Conservation (phyloP, 2,329 filamentous ascomycete species). For the Xylaria sp. region DNA sequence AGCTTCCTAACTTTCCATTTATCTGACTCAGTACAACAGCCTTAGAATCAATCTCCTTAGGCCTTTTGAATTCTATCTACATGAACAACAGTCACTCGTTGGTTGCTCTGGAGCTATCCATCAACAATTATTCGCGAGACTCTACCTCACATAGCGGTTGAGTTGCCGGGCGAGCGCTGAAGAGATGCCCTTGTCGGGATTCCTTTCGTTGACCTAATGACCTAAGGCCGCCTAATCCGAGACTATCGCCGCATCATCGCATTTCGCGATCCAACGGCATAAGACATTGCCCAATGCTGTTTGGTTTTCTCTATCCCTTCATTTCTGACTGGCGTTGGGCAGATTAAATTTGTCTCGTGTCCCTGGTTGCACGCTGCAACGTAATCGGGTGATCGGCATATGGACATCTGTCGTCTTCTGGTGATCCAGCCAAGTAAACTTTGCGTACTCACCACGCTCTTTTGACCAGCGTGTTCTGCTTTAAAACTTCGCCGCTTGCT, state of each 20-base stretch:
- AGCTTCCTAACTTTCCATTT: slow-evolving; percentile 10
- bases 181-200: slow-evolving; percentile 17
- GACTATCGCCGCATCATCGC: slow-evolving; percentile 19
- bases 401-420: slow-evolving; percentile 35
- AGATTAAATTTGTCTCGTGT: slow-evolving; percentile 37
- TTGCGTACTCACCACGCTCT: slow-evolving; percentile 22
- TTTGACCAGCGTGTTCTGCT: slow-evolving; percentile 14
- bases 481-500: slow-evolving; percentile 16
- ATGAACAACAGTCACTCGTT: slow-evolving; percentile 18
- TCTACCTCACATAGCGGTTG: slow-evolving; percentile 13
- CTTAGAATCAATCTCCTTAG: slow-evolving; percentile 5
- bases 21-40: slow-evolving; percentile 26
- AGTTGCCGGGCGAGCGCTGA: slow-evolving; percentile 14
- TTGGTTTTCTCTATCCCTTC: slow-evolving; percentile 21
- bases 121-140: neutral
- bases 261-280: slow-evolving; percentile 15
- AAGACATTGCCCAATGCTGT: slow-evolving; percentile 21
- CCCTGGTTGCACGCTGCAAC: slow-evolving; percentile 38
- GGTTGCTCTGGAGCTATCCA: slow-evolving; percentile 6
- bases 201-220: slow-evolving; percentile 11
- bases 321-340: slow-evolving; percentile 36
- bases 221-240: slow-evolving; percentile 10
- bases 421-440: slow-evolving; percentile 22
- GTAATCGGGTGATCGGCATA: slow-evolving; percentile 42
- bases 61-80: slow-evolving; percentile 4